Evolutionary conservation across 2,329 filamentous ascomycete species (phyloP).

Genomic region (Alternaria sp.): DNA sequence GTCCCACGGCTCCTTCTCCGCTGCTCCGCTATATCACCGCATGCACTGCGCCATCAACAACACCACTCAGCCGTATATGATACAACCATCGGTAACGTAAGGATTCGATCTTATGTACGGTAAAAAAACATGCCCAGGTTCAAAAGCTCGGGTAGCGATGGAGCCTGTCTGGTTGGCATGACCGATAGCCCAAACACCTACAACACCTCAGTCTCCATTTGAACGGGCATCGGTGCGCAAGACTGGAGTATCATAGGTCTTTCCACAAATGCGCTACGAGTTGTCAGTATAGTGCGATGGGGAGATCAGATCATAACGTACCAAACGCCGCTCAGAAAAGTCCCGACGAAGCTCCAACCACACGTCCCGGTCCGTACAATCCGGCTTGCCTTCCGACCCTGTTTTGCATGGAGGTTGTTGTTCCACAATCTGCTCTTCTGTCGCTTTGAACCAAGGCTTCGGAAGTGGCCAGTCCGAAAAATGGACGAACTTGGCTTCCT

Average conservation of each 20-base stretch:
- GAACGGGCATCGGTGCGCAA: not conserved
- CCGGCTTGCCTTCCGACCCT: not conserved
- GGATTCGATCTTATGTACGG: too few relatives aligned
- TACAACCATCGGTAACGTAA: too few relatives aligned
- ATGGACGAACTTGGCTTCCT: conserved; percentile 68
- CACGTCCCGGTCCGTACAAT: not conserved
- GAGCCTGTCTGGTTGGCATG: too few relatives aligned
- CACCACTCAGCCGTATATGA: too few relatives aligned
- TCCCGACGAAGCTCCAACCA: not conserved
- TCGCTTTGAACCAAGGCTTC: not conserved
- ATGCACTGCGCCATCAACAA: not conserved
- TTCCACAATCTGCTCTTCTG: not conserved
- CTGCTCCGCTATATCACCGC: not conserved
- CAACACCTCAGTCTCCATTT: too few relatives aligned
- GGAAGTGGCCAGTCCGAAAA: conserved; percentile 55
- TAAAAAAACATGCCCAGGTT: too few relatives aligned
- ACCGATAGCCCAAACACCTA: too few relatives aligned
- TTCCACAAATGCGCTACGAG: not conserved
- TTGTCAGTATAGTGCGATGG: not conserved
- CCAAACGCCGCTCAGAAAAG: not conserved
- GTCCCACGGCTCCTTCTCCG: not conserved
- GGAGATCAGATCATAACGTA: not conserved
- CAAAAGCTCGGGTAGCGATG: too few relatives aligned
- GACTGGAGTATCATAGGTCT: not conserved
- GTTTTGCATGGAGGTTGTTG: not conserved